Conservation (phyloP, 2,329 filamentous ascomycete species). For the Epichloe typhina region DNA sequence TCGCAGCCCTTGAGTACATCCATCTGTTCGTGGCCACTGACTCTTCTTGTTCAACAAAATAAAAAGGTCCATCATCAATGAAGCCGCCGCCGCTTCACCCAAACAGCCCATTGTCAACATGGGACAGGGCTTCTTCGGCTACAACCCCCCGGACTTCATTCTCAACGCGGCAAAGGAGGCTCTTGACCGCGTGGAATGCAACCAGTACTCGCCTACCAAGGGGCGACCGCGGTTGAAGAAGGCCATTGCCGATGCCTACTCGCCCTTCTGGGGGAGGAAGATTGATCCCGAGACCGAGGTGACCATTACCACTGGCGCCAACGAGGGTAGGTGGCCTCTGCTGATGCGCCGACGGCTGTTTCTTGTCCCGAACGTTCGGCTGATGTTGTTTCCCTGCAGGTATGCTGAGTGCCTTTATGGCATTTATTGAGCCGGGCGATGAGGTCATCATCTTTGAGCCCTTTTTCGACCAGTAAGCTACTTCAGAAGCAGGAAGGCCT, state of each 20-base stretch:
- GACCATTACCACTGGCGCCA: constrained; percentile 84
- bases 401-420: constrained; percentile 97
- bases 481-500: too few species aligned
- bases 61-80: constrained; percentile 55
- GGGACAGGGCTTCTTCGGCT: constrained; percentile 67
- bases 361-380: neutral
- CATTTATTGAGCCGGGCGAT: constrained; percentile 83
- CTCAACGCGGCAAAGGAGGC: constrained; percentile 83
- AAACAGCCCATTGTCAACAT: constrained; percentile 53
- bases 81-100: constrained; percentile 48
- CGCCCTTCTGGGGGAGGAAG: constrained; percentile 69
- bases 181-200: constrained; percentile 85
- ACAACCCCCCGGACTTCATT: constrained; percentile 92
- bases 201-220: constrained; percentile 95
- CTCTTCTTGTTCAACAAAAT: neutral
- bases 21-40: neutral
- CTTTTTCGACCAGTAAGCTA: constrained; percentile 78
- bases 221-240: constrained; percentile 84
- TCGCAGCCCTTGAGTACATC: neutral
- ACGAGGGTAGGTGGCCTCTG: constrained; percentile 40
- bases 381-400: constrained; percentile 18
- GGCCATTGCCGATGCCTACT: constrained; percentile 86
- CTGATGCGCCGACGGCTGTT: neutral
- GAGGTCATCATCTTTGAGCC: constrained; percentile 98
- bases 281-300: constrained; percentile 86